Conservation (phyloP, 2,329 filamentous ascomycete species). For the Pseudonectria buxi region DNA sequence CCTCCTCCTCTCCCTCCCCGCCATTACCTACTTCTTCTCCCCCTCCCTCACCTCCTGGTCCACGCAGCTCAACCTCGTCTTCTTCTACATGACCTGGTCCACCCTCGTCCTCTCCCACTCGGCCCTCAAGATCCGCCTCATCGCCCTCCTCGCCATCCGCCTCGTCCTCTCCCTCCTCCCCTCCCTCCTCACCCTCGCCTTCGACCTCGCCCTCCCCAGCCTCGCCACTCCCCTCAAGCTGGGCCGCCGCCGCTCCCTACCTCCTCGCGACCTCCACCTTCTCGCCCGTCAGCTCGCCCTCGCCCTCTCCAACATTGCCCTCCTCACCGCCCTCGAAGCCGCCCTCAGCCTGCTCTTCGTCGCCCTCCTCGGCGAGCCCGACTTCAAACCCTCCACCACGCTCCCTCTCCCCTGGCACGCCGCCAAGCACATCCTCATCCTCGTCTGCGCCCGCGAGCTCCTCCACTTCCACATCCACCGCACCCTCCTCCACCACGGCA, state of each 20-base stretch:
- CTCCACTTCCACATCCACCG: conserved; percentile 71
- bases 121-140: conserved; percentile 66
- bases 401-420: conserved; percentile 49
- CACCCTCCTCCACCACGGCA: conserved; percentile 62
- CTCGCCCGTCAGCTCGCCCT: conserved; percentile 33
- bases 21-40: conserved; percentile 61
- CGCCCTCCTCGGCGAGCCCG: conserved; percentile 28
- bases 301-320: conserved; percentile 38
- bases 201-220: conserved; percentile 66
- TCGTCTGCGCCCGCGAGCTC: conserved; percentile 45
- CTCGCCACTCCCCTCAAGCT: conserved; percentile 64
- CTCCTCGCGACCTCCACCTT: conserved; percentile 33
- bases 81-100: conserved; percentile 88
- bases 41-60: conserved; percentile 60
- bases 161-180: conserved; percentile 66
- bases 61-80: conserved; percentile 76
- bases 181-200: conserved; percentile 62
- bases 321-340: conserved; percentile 39
- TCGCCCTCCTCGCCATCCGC: conserved; percentile 62
- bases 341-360: conserved; percentile 32
- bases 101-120: conserved; percentile 74
- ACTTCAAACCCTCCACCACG: conserved; percentile 42
- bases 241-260: conserved; percentile 46
- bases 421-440: conserved; percentile 39
- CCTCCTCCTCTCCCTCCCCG: conserved; percentile 63